Evolutionary conservation across 768 basidiomycete genomes (phyloP), one percentile per base, ranked within the genome.

Genomic region (Tremella yokohamensis): DNA sequence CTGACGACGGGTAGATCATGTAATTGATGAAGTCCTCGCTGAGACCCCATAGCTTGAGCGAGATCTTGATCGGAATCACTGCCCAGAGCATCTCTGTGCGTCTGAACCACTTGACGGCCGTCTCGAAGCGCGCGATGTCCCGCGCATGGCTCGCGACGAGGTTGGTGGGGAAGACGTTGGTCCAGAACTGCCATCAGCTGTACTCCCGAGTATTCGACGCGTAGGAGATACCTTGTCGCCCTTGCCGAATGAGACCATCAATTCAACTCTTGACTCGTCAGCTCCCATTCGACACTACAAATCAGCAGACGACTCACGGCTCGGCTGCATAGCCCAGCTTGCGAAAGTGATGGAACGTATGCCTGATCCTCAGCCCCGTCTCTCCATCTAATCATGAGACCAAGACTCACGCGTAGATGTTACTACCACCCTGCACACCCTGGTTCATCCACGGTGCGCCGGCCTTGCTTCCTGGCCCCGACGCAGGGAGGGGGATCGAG

Each of bases 191-290:
- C 25, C 16, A 40, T 58, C 50, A 61, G 55, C 29, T 1, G 8
- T 9, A 48, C 15, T 25, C 20, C 6, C 22, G 34, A 37, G 39
- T 13, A 55, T 8, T 13, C 13, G 9, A 6, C 25, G 38, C 11
- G 22, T n/a, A 19, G n/a, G 18, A 52, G 12, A 16, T n/a, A 61
- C 74, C 56, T 69, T 77, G 55, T 79, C 78, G 49, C 73, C 79
- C 58, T 79, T 79, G 42, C 79, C 79, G 63, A 80, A 80, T 0
- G 77, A 78, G 15, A 80, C 78, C 63, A 79, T 77, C n/a, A 80
- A 67, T 25, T 79, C 78, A 56, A 79, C 78, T 1, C 76, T 77
- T n/a, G n/a, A 53, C 18, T 50, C 34, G n/a, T 54, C 52, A 47
- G 59, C 44, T 8, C 8, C 8, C 8, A 9, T 4, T 16, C 29